Evolutionary conservation across 192 early-diverging fungal species (phyloP), one percentile per base, ranked within the genome.

Genomic region (Umbelopsis vinacea): DNA sequence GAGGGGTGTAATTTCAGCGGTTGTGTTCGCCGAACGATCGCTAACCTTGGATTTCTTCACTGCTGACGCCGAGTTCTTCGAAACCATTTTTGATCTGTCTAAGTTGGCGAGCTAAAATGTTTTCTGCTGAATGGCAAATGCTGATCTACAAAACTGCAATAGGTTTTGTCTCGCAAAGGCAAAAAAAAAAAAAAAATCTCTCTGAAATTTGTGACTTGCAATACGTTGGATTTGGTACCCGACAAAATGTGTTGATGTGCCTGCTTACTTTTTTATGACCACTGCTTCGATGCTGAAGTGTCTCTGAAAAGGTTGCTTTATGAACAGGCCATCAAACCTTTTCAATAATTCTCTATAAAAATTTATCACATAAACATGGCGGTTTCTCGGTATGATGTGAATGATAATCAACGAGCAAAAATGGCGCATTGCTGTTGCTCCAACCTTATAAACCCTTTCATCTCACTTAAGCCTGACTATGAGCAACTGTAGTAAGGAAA

Each of bases 131-230:
- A 8, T n/a, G 57, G 11, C 26, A 63, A n/a, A 63, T 29, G 57
- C 57, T 29, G 57, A 60, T 60, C 55, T 60, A 60, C 21, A 15
- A 17, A 15, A 19, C 17, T 17, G 57, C 17, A 63, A 29, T 37
- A 29, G 29, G 24, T 54, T 54, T 54, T 22, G n/a, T 63, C 33
- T 63, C 33, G 26, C 33, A 37, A 37, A 37, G 57, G 57, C 15
- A 11, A 63, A 37, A 19, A 35, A 63, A 63, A 63, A 55, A 37
- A 29, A 29, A 63, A n/a, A 29, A 4, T 35, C 26, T 35, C 26
- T 63, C 26, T 63, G 17, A 7, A 24, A 23, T 63, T 63, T 63
- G 57, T 63, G 57, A 63, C 57, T 63, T 63, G 29, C 33, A 19
- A 63, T 35, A 0, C 11, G 40, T 6, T 43, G 40, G 40, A 0